These are phyloP conservation scores for Hyparrhenia diplandra DNA, from an alignment of 176 grass and related monocot species.

Conservation along the genomic window DNA sequence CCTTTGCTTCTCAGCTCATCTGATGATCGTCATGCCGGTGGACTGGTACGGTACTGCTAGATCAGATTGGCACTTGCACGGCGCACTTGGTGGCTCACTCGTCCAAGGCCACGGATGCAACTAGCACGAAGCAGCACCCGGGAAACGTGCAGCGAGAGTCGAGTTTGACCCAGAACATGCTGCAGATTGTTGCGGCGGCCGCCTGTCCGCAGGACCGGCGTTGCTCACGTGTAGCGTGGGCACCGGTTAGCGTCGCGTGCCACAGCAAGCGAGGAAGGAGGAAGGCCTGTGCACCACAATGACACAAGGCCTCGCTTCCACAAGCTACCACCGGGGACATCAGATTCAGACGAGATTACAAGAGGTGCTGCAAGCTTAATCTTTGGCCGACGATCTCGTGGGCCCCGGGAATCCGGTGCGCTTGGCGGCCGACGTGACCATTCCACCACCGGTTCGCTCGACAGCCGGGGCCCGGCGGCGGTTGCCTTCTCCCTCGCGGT, in stretches of 20 bases:
- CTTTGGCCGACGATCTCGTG: too few species aligned
- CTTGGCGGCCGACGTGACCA: background rate
- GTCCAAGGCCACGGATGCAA: background rate
- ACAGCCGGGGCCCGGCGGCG: background rate
- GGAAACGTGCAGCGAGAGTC: background rate
- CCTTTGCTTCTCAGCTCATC: background rate
- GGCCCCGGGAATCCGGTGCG: conserved; percentile 10
- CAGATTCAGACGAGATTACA: too few species aligned
- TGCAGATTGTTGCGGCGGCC: background rate
- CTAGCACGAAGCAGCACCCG: background rate
- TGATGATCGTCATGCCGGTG: background rate
- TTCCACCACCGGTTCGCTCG: background rate
- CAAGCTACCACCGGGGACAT: too few species aligned
- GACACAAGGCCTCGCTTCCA: background rate
- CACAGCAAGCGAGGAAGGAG: background rate
- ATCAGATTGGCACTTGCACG: background rate
- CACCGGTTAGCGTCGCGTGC: background rate
- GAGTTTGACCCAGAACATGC: background rate
- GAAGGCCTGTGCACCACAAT: background rate
- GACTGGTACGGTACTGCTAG: background rate
- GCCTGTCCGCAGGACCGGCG: background rate
- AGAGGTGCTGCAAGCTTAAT: too few species aligned
- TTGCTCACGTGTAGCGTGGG: background rate
- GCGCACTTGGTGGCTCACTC: background rate
- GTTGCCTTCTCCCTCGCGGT: background rate